Percentiles rank a stretch among this genome's conserved stretches.
Conservation (phyloP, 805 yeast genomes). For the Candida manassasensis region DNA sequence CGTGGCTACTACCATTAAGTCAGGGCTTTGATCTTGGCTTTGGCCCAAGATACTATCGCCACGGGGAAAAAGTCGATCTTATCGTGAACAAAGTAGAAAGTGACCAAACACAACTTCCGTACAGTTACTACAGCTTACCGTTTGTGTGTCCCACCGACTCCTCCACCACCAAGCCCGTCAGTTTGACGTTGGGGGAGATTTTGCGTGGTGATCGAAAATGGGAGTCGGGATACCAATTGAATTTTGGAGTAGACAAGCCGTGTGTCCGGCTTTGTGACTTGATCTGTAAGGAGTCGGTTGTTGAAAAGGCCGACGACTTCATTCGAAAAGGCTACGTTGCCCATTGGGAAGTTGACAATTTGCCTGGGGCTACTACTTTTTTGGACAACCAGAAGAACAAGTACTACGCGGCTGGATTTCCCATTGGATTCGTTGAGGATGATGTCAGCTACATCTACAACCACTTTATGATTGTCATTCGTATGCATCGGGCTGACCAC, state of each 20-base stretch:
- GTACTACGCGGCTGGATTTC: slow-evolving; percentile 83
- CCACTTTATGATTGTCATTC: slow-evolving; percentile 75
- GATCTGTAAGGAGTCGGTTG: slow-evolving; percentile 45
- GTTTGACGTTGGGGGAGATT: slow-evolving; percentile 70
- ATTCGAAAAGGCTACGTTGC: slow-evolving; percentile 69
- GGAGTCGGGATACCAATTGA: slow-evolving; percentile 65
- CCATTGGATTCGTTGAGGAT: slow-evolving; percentile 67
- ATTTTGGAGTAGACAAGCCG: slow-evolving; percentile 58
- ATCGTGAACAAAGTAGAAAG: slow-evolving; percentile 76
- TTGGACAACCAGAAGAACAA: slow-evolving; percentile 53
- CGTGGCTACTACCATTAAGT: background rate
- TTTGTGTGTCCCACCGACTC: slow-evolving; percentile 66
- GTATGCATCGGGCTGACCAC: slow-evolving; percentile 52
- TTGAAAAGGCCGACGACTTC: slow-evolving; percentile 54
- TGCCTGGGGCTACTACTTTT: slow-evolving; percentile 87
- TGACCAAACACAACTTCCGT: slow-evolving; percentile 72
- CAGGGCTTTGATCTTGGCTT: slow-evolving; percentile 19
- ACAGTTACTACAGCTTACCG: slow-evolving; percentile 69
- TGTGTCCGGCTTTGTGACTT: slow-evolving; percentile 70
- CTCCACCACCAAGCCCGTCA: slow-evolving; percentile 43
- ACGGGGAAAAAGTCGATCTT: slow-evolving; percentile 62
- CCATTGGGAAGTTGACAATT: slow-evolving; percentile 78
- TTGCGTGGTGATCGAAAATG: slow-evolving; percentile 76
- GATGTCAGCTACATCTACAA: slow-evolving; percentile 60
- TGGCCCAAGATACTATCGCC: slow-evolving; percentile 33